Percentiles rank a stretch among this genome's conserved stretches.
These are phyloP conservation scores for Sclerotinia minor DNA, from an alignment of 2,329 filamentous ascomycete species.

Conservation along the genomic window DNA sequence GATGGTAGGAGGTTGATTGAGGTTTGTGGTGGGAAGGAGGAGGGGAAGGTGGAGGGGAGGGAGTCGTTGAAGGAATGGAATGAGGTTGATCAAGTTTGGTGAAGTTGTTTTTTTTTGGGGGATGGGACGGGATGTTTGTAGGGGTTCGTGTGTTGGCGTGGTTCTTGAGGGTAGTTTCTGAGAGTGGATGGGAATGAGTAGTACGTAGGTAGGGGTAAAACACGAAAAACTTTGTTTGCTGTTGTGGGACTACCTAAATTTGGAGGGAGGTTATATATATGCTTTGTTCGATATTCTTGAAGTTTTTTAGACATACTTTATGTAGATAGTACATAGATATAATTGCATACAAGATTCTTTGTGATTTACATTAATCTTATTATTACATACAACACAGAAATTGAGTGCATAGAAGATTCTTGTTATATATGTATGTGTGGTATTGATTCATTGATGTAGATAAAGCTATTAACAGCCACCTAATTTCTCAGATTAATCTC, in stretches of 20 bases:
- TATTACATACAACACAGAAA: background rate
- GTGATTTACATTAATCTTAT: background rate
- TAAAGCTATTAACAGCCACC: background rate
- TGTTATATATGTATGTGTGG: too few species aligned
- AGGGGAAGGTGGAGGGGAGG: background rate
- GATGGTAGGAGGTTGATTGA: background rate
- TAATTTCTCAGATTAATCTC: background rate
- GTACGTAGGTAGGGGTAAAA: background rate
- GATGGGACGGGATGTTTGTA: background rate
- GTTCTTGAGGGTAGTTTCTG: too few species aligned
- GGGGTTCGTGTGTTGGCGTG: background rate
- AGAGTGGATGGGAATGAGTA: background rate
- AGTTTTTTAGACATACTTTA: background rate
- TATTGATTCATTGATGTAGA: background rate
- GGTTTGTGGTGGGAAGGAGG: background rate
- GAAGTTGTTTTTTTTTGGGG: too few species aligned
- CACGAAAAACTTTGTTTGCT: background rate
- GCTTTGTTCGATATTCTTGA: background rate
- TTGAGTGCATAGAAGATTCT: background rate
- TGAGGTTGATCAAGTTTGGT: conserved; percentile 9
- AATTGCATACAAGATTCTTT: background rate
- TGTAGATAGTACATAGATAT: conserved; percentile 1
- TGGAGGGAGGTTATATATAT: background rate
- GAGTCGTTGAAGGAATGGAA: background rate
- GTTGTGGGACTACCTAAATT: background rate